Percentiles rank a stretch among this genome's conserved stretches.
These are phyloP conservation scores for Alternaria gansuensis DNA, from an alignment of 2,329 filamentous ascomycete species.

Conservation along the genomic window DNA sequence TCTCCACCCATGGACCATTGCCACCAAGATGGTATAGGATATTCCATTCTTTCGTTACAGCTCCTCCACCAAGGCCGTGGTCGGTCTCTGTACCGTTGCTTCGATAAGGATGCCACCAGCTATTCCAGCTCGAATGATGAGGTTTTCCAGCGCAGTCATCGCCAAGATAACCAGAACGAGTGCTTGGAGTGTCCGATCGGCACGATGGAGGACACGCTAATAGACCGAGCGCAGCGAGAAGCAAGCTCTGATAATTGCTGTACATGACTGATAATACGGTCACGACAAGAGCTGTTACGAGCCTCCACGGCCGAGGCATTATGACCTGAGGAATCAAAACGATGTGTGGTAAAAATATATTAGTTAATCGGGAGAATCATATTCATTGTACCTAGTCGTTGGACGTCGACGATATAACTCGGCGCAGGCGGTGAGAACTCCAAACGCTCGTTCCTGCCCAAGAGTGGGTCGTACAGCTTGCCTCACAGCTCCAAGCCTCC, in stretches of 20 bases:
- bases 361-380: neutral
- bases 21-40: conserved; percentile 64
- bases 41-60: conserved; percentile 56
- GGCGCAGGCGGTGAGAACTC: conserved; percentile 14
- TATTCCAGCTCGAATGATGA: conserved; percentile 47
- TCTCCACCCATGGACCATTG: conserved; percentile 65
- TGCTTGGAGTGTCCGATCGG: neutral
- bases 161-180: conserved; percentile 34
- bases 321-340: neutral
- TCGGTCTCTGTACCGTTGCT: conserved; percentile 15
- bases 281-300: conserved; percentile 9
- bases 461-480: conserved; percentile 12
- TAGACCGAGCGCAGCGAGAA: conserved; percentile 1
- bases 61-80: conserved; percentile 37
- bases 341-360: neutral
- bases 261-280: conserved; percentile 14
- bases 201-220: conserved; percentile 16
- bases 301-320: conserved; percentile 11
- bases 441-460: conserved; percentile 13
- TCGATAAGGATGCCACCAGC: conserved; percentile 48
- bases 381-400: conserved; percentile 14
- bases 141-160: conserved; percentile 43
- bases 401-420: conserved; percentile 8
- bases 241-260: neutral
- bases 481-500: neutral